These are phyloP conservation scores for Aspergillus funiculosus DNA, from an alignment of 495 filamentous ascomycete species.

Conservation along the genomic window DNA sequence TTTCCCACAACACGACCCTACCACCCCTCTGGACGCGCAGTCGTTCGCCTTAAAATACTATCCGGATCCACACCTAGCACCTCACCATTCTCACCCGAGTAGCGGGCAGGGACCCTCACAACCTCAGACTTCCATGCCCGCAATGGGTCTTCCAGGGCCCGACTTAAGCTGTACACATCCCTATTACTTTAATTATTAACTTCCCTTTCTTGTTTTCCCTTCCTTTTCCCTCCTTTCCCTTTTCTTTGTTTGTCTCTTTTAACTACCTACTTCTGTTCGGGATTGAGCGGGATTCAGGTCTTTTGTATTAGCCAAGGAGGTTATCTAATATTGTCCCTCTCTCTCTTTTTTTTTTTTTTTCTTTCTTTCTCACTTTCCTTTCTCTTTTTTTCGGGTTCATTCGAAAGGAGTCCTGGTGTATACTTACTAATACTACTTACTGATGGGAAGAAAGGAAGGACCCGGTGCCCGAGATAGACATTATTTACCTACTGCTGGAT, in stretches of 20 bases:
- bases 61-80: conserved; percentile 13
- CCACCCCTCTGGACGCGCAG: conserved; percentile 16
- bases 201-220: not conserved
- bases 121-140: conserved; percentile 8
- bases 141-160: conserved; percentile 10
- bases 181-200: conserved; percentile 30
- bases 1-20: conserved; percentile 13
- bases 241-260: not conserved
- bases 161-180: conserved; percentile 25
- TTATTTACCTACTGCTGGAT: no score
- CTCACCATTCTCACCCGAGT: not conserved
- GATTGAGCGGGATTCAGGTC: not conserved
- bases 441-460: not conserved
- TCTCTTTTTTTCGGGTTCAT: not conserved
- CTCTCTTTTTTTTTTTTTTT: not conserved
- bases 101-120: not conserved
- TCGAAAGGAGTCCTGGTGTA: not conserved
- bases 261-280: not conserved
- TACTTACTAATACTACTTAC: not conserved
- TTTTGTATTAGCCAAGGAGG: not conserved
- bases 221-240: not conserved
- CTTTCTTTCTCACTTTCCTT: not conserved
- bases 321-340: not conserved
- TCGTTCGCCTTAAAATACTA: conserved; percentile 23
- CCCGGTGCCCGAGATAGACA: no score